A percentile compares a stretch with the other conserved stretches of the same genome.
Conservation (phyloP, 257 asterid species). For the Penstemon barbatus region DNA sequence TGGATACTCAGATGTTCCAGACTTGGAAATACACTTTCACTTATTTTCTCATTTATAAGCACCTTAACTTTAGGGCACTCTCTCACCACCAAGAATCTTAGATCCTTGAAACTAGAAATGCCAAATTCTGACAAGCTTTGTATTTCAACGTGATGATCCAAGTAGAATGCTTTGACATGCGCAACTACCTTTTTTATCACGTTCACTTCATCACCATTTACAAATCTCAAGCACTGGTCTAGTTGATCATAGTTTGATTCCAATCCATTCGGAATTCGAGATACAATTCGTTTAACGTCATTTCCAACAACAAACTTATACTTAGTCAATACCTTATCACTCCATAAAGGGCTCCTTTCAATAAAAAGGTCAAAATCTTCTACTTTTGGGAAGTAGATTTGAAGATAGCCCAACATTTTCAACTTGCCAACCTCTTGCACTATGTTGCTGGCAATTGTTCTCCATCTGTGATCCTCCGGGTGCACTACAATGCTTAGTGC, state of each 20-base stretch:
- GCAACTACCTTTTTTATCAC: slow-evolving; percentile 11
- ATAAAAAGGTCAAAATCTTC: slow-evolving; percentile 22
- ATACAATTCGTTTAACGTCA: slow-evolving; percentile 33
- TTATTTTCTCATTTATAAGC: slow-evolving; percentile 13
- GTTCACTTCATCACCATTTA: slow-evolving; percentile 22
- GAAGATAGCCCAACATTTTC: slow-evolving; percentile 24
- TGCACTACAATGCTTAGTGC: slow-evolving; percentile 34
- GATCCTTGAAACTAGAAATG: slow-evolving; percentile 12
- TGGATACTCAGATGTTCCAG: slow-evolving; percentile 27
- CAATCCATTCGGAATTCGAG: slow-evolving; percentile 29
- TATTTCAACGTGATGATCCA: slow-evolving; percentile 35
- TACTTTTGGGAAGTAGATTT: slow-evolving; percentile 35
- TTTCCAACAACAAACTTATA: slow-evolving; percentile 33
- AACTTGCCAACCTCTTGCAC: slow-evolving; percentile 9
- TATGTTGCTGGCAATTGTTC: slow-evolving; percentile 9
- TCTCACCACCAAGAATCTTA: slow-evolving; percentile 24
- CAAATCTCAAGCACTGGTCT: slow-evolving; percentile 29
- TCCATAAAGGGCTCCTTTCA: slow-evolving; percentile 23
- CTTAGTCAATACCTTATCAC: neutral
- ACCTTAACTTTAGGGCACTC: slow-evolving; percentile 26
- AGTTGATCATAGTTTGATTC: slow-evolving; percentile 25
- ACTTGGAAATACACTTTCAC: slow-evolving; percentile 21
- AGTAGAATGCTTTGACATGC: slow-evolving; percentile 29
- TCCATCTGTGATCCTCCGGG: slow-evolving; percentile 38
- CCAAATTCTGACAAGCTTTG: slow-evolving; percentile 30